These are phyloP conservation scores for Dysphania ambrosioides DNA, from an alignment of 148 eudicot species.

Conservation along the genomic window DNA sequence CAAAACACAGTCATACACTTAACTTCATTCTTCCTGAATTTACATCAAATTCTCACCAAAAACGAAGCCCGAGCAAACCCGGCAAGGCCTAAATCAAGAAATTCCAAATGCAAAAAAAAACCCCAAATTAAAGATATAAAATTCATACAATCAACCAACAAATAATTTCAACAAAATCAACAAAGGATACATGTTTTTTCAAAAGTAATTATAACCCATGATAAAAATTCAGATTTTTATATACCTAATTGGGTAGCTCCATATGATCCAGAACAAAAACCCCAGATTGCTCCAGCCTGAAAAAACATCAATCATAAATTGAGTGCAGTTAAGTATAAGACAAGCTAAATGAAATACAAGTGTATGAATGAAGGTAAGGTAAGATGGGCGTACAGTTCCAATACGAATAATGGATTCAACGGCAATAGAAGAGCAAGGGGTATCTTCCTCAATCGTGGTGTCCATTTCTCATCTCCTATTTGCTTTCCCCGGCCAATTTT, in stretches of 20 bases:
- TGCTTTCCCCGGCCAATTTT: not conserved
- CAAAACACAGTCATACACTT: not conserved
- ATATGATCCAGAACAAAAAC: conserved; percentile 65
- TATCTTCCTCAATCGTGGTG: conserved; percentile 8
- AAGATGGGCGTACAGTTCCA: conserved; percentile 13
- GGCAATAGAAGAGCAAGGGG: conserved; percentile 24
- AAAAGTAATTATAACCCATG: not conserved
- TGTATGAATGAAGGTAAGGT: no score
- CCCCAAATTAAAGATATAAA: conserved; percentile 6
- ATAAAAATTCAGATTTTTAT: not conserved
- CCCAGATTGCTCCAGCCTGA: conserved; percentile 89
- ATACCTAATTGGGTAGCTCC: conserved; percentile 65
- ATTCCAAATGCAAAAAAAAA: not conserved
- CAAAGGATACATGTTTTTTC: not conserved
- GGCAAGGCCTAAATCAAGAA: conserved; percentile 38
- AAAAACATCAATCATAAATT: not conserved
- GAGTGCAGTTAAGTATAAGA: not conserved
- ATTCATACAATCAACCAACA: not conserved
- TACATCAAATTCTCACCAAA: conserved; percentile 44
- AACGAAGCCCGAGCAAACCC: conserved; percentile 56
- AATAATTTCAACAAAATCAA: not conserved
- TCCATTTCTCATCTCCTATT: conserved; percentile 16
- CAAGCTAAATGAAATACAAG: not conserved
- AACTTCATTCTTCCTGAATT: not conserved
- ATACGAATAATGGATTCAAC: conserved; percentile 20